Evolutionary conservation across 192 early-diverging fungal species (phyloP), one percentile per base, ranked within the genome.

Genomic region (Coemansia sp.): DNA sequence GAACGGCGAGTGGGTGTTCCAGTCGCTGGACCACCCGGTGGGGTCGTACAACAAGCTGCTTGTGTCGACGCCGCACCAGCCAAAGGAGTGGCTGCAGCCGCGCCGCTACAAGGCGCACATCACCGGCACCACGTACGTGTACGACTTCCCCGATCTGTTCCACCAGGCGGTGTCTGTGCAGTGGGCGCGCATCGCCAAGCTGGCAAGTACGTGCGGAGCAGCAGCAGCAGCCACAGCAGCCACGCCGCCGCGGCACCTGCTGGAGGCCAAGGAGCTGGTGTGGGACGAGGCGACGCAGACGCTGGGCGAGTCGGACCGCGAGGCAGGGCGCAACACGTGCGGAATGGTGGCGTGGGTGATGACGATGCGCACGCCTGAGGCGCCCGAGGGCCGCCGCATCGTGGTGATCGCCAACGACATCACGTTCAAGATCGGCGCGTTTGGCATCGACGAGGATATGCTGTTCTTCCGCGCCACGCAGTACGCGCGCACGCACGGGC

Each of bases 391-490:
- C 28, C 88, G 95, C 29, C 81, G 84, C 37, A 84, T 99, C 28
- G 87, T 98, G 55, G 92, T 98, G 19, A 91, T 99, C 82, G 95
- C 95, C 65, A 99, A 99, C 82, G 97, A 99, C 72, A 97, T 99
- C 59, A 99, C 97, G 11, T 94, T 85, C 81, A 89, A 93, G 75
- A 96, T 94, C 65, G 97, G 97, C 28, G 94, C 97, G 31, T 99
- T 99, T 72, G 97, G 97, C 53, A 88, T 94, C 2, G 85, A 79
- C 34, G 97, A 99, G 79, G 97, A 99, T 71, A 70, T 87, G 65
- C 75, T 97, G 55, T 99, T 98, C 82, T 92, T 83, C 76, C 92
- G 90, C 66, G 97, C 94, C 9, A 92, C 97, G 13, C 87, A 95
- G 81, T 83, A 88, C 30, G 97, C 97, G 1, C 87, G 95, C 47